phyloP scores from a whole-genome alignment of 768 basidiomycete genomes.

The Boletus reticuloceps region DNA sequence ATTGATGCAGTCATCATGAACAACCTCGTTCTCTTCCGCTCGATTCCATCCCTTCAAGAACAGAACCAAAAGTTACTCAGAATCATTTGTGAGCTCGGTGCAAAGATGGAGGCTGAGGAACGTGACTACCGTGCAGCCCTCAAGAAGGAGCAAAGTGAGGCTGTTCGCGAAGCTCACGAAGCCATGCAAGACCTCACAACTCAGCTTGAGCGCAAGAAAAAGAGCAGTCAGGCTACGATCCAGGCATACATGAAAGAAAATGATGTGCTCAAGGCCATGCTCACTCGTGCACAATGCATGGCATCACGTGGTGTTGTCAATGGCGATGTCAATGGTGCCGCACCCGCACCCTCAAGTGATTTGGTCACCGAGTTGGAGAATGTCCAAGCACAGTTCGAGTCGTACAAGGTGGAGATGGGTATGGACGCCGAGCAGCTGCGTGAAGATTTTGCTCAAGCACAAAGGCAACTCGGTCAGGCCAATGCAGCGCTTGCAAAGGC shows the following conservation, averaged over 20 bases:
- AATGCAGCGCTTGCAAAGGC: no score
- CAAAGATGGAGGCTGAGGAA: slow-evolving; percentile 84
- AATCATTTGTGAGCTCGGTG: slow-evolving; percentile 78
- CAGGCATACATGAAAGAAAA: slow-evolving; percentile 85
- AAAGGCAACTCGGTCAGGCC: slow-evolving; percentile 65
- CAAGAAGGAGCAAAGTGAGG: slow-evolving; percentile 73
- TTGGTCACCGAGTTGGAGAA: slow-evolving; percentile 63
- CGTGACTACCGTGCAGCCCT: slow-evolving; percentile 66
- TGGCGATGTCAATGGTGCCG: slow-evolving; percentile 31
- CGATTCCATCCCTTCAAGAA: slow-evolving; percentile 75
- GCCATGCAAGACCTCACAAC: slow-evolving; percentile 76
- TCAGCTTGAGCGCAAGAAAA: slow-evolving; percentile 78
- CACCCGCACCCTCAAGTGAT: slow-evolving; percentile 31
- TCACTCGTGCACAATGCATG: slow-evolving; percentile 48
- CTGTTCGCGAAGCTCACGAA: slow-evolving; percentile 84
- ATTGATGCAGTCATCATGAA: slow-evolving; percentile 84
- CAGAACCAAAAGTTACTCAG: slow-evolving; percentile 89
- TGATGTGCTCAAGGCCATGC: slow-evolving; percentile 77
- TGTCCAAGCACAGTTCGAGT: slow-evolving; percentile 76
- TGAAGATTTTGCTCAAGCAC: slow-evolving; percentile 63
- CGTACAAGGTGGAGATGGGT: slow-evolving; percentile 77
- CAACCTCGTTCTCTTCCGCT: slow-evolving; percentile 85
- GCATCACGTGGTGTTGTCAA: slow-evolving; percentile 23
- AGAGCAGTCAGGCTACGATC: slow-evolving; percentile 63
- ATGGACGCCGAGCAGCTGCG: slow-evolving; percentile 69